A percentile compares a stretch with the other conserved stretches of the same genome.
Conservation (phyloP, 345 rosid species). For the Gossypium bickii region DNA sequence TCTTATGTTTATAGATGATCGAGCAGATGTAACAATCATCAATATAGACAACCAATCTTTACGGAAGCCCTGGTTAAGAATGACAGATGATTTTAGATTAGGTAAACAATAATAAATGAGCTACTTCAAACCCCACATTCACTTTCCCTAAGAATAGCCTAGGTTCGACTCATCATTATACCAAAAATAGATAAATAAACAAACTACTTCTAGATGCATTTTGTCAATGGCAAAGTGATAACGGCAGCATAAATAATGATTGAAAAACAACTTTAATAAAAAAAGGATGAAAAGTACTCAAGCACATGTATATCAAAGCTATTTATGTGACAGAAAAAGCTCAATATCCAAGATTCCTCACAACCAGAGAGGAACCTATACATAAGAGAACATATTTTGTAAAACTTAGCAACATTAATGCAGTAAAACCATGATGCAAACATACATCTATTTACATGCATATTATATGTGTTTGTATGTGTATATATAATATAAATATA, state of each 20-base stretch:
- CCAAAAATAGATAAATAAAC: background rate
- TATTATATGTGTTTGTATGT: background rate
- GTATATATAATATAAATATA: background rate
- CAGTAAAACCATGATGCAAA: background rate
- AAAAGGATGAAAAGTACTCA: background rate
- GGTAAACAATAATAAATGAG: background rate
- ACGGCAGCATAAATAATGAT: background rate
- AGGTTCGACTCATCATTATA: no score
- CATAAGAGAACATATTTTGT: background rate
- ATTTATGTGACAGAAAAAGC: background rate
- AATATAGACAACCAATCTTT: slow-evolving; percentile 92
- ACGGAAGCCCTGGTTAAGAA: slow-evolving; percentile 77
- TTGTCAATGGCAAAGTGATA: background rate
- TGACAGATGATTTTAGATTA: slow-evolving; percentile 12
- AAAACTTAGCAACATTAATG: no score
- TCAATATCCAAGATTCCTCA: background rate
- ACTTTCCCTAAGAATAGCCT: no score
- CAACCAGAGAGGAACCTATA: background rate
- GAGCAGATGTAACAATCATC: slow-evolving; percentile 95
- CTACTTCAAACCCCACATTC: background rate
- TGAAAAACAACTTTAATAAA: background rate
- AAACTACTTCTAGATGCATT: background rate
- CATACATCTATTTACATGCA: background rate
- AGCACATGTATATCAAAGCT: background rate
- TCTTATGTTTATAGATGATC: slow-evolving; percentile 91